These are phyloP conservation scores for Xerocomus spinulosus DNA, from an alignment of 768 basidiomycete genomes.

Conservation along the genomic window DNA sequence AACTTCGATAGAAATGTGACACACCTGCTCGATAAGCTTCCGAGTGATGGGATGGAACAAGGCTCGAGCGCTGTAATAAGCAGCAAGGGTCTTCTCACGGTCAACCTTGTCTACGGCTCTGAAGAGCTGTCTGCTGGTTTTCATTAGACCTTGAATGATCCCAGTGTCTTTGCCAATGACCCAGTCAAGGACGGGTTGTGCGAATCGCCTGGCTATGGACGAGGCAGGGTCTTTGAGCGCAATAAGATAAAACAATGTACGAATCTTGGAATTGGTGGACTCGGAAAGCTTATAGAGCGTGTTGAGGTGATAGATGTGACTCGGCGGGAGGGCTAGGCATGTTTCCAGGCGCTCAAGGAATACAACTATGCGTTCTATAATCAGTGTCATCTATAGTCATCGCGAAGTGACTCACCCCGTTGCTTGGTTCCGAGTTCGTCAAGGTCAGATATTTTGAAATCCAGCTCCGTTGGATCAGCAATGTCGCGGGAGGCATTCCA, in stretches of 20 bases:
- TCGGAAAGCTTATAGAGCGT: slow-evolving; percentile 39
- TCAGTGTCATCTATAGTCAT: not conserved
- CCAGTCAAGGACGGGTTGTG: slow-evolving; percentile 40
- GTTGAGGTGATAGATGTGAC: slow-evolving; percentile 41
- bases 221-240: slow-evolving; percentile 39
- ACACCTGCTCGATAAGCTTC: slow-evolving; percentile 46
- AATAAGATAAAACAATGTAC: slow-evolving; percentile 48
- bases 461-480: slow-evolving; percentile 30
- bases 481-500: slow-evolving; percentile 47
- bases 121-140: slow-evolving; percentile 50
- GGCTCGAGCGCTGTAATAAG: slow-evolving; percentile 31
- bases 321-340: slow-evolving; percentile 38
- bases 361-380: slow-evolving; percentile 48
- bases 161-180: slow-evolving; percentile 39
- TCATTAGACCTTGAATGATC: slow-evolving; percentile 49
- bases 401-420: slow-evolving; percentile 31
- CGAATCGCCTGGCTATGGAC: slow-evolving; percentile 28
- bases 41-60: slow-evolving; percentile 51
- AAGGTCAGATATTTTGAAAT: slow-evolving; percentile 46
- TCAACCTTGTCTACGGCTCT: slow-evolving; percentile 37
- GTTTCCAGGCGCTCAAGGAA: slow-evolving; percentile 54
- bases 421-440: slow-evolving; percentile 47
- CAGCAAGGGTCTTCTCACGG: slow-evolving; percentile 30
- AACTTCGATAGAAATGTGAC: slow-evolving; percentile 2
- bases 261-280: slow-evolving; percentile 48